Evolutionary conservation across 2,329 filamentous ascomycete genomes (phyloP).

Genomic region (Colletotrichum gigasporum): DNA sequence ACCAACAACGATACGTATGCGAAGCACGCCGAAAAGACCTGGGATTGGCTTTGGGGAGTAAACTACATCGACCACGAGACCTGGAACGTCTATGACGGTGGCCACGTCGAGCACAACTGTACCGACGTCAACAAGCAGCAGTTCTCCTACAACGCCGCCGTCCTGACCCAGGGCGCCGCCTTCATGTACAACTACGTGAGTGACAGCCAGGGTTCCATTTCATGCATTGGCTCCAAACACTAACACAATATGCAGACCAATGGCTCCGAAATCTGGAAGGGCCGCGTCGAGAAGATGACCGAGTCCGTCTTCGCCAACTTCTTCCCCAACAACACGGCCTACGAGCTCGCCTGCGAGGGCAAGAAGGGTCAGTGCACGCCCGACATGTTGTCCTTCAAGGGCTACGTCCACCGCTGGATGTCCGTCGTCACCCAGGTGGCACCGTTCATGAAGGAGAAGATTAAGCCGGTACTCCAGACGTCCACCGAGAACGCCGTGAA

Average conservation of each 20-base stretch:
- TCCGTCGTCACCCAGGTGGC: constrained; percentile 69
- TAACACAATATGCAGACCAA: constrained; percentile 52
- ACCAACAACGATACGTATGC: constrained; percentile 73
- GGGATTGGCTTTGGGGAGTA: constrained; percentile 66
- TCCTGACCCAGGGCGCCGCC: constrained; percentile 70
- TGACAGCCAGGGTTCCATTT: constrained; percentile 28
- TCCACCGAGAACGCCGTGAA: constrained; percentile 69
- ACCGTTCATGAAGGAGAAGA: constrained; percentile 62
- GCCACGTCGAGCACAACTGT: constrained; percentile 66
- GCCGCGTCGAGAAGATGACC: constrained; percentile 64
- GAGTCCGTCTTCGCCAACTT: constrained; percentile 59
- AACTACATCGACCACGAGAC: constrained; percentile 67
- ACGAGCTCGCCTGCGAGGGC: constrained; percentile 73
- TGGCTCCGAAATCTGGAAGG: constrained; percentile 63
- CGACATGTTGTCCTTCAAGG: constrained; percentile 80
- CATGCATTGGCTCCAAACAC: not conserved
- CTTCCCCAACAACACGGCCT: constrained; percentile 68
- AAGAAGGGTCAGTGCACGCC: constrained; percentile 67
- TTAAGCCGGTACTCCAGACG: constrained; percentile 65
- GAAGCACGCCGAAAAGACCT: constrained; percentile 68
- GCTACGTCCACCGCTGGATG: constrained; percentile 74
- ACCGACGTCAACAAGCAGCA: constrained; percentile 68
- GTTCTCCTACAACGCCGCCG: constrained; percentile 74
- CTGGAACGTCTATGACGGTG: constrained; percentile 74
- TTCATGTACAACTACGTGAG: constrained; percentile 74